Percentiles rank a stretch among this genome's conserved stretches.
Evolutionary conservation across 805 yeast genomes (phyloP).

Genomic region (Nakazawaea ambrosiae): DNA sequence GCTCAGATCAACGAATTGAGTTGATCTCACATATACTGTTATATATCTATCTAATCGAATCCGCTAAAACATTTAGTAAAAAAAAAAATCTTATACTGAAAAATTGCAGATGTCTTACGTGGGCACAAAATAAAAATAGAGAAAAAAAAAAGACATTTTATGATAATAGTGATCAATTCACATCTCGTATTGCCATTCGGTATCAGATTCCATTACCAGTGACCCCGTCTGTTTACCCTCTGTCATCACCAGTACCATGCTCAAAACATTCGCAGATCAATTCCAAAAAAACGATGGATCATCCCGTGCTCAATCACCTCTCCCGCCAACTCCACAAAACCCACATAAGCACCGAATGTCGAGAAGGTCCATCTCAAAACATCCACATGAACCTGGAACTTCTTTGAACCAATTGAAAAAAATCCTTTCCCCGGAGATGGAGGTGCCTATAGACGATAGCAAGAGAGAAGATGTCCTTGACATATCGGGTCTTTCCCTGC

Average conservation of each 20-base stretch:
- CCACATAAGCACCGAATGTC: conserved; percentile 17
- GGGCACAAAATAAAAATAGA: no score
- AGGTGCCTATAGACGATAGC: conserved; percentile 9
- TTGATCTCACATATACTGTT: no score
- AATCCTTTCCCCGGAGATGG: conserved; percentile 22
- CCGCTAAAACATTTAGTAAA: no score
- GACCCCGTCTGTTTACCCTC: no score
- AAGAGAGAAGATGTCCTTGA: not conserved
- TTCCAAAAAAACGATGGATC: conserved; percentile 1
- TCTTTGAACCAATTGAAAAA: conserved; percentile 11
- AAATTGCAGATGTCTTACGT: no score
- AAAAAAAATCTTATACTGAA: no score
- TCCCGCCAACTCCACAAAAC: conserved; percentile 4
- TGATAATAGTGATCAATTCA: no score
- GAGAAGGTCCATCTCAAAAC: conserved; percentile 23
- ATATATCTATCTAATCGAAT: no score
- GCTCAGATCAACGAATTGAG: conserved; percentile 46
- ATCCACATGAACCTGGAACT: conserved; percentile 10
- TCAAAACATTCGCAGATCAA: conserved; percentile 2
- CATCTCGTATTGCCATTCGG: no score
- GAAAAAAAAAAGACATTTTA: no score
- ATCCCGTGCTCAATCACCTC: not conserved
- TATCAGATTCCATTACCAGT: no score
- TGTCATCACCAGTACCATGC: no score
- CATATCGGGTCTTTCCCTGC: not conserved